phyloP scores from a whole-genome alignment of 1,284 basidiomycete genomes.

The Cutaneotrichosporon sp. region DNA sequence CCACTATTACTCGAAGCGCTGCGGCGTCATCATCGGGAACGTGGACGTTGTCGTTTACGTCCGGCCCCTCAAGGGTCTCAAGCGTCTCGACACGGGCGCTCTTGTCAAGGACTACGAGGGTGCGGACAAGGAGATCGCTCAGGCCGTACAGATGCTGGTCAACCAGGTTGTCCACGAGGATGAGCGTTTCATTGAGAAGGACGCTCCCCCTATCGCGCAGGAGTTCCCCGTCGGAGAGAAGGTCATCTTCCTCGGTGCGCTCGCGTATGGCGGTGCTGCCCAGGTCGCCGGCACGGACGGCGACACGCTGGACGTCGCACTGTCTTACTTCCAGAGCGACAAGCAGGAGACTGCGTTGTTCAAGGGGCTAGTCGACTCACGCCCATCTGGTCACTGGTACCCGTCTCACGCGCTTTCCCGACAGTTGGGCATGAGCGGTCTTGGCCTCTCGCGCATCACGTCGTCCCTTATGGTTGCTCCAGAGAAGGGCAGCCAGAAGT shows the following conservation, averaged over 20 bases:
- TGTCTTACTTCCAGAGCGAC: slow-evolving; percentile 84
- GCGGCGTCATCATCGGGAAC: slow-evolving; percentile 78
- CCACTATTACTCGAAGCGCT: slow-evolving; percentile 81
- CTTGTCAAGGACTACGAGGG: slow-evolving; percentile 93
- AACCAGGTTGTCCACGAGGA: slow-evolving; percentile 79
- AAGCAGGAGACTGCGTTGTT: slow-evolving; percentile 74
- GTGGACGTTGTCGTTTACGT: slow-evolving; percentile 81
- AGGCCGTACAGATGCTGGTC: slow-evolving; percentile 80
- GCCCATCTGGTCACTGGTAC: slow-evolving; percentile 64
- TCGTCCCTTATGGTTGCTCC: slow-evolving; percentile 85
- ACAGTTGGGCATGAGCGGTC: slow-evolving; percentile 66
- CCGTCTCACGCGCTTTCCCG: slow-evolving; percentile 73
- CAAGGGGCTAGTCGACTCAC: slow-evolving; percentile 63
- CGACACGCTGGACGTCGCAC: slow-evolving; percentile 68
- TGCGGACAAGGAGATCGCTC: slow-evolving; percentile 74
- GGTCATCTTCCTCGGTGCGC: slow-evolving; percentile 92
- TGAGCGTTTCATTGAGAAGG: slow-evolving; percentile 75
- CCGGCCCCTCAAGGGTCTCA: slow-evolving; percentile 82
- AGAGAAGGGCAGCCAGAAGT: slow-evolving; percentile 68
- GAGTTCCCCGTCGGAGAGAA: slow-evolving; percentile 89
- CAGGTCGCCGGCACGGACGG: slow-evolving; percentile 73
- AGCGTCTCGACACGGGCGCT: slow-evolving; percentile 81
- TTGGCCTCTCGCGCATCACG: slow-evolving; percentile 83
- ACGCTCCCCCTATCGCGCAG: slow-evolving; percentile 74
- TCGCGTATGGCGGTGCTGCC: slow-evolving; percentile 91